Percentiles rank a stretch among this genome's conserved stretches.
These are phyloP conservation scores for Leishmania major DNA, from an alignment of 208 protist genomes.

Conservation along the genomic window DNA sequence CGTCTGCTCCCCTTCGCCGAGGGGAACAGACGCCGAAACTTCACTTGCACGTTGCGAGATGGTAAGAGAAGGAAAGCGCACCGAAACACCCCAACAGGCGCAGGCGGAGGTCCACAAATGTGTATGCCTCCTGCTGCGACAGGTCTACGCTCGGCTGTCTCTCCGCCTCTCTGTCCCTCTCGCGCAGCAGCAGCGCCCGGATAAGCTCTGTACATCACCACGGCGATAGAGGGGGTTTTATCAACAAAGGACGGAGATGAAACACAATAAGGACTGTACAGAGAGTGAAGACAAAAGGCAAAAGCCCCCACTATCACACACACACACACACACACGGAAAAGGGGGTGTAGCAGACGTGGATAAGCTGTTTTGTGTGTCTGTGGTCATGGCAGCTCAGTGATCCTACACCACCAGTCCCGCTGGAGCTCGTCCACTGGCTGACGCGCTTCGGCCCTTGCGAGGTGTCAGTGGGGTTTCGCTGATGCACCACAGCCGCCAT, in stretches of 20 bases:
- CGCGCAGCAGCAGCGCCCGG: background rate
- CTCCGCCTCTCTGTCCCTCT: background rate
- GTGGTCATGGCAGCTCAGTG: background rate
- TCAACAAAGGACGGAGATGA: background rate
- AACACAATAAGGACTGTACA: background rate
- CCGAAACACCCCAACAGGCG: background rate
- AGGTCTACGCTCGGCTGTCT: background rate
- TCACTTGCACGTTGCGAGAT: background rate
- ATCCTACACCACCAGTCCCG: background rate
- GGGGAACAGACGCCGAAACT: background rate
- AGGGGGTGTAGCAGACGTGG: background rate
- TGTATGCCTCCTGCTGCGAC: background rate
- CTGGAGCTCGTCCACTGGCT: conserved; percentile 14
- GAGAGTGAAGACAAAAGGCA: background rate
- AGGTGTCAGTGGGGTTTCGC: background rate
- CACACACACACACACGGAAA: background rate
- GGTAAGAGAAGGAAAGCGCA: background rate
- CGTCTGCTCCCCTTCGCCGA: background rate
- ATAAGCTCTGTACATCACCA: conserved; percentile 2
- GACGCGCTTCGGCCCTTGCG: conserved; percentile 22
- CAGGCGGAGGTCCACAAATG: background rate
- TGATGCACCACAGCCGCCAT: background rate
- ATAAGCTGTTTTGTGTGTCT: background rate
- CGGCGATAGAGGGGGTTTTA: background rate
- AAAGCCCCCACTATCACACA: background rate